phyloP scores from a whole-genome alignment of 2,329 filamentous ascomycete species.

The Hypoxylon sp. region DNA sequence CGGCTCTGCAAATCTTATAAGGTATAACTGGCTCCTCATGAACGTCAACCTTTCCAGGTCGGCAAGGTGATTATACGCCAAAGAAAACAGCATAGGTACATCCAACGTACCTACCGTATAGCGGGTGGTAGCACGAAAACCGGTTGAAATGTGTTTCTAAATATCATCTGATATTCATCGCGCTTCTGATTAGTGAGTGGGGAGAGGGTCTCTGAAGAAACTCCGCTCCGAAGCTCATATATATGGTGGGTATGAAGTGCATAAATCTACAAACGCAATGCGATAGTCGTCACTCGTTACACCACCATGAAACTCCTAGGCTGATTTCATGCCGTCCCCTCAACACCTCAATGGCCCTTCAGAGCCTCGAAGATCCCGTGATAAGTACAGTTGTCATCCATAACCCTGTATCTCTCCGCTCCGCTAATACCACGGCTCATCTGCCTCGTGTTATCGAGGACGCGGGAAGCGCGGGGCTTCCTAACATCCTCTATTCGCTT shows the following conservation, averaged over 20 bases:
- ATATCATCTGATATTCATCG: neutral
- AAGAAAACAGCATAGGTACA: neutral
- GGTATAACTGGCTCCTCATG: neutral
- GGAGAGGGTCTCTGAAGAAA: conserved; percentile 11
- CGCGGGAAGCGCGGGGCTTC: conserved; percentile 32
- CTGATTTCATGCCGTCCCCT: neutral
- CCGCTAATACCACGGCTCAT: conserved; percentile 32
- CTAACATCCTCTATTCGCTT: conserved; percentile 38
- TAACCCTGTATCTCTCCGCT: conserved; percentile 31
- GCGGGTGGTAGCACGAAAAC: neutral
- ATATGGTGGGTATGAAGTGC: conserved; percentile 7
- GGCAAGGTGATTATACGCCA: neutral
- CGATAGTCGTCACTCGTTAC: conserved; percentile 17
- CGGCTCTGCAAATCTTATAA: conserved; percentile 8
- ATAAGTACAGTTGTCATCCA: conserved; percentile 38
- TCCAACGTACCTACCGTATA: neutral
- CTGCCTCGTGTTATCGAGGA: conserved; percentile 40
- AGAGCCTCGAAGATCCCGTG: conserved; percentile 43
- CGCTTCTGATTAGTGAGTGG: conserved; percentile 1
- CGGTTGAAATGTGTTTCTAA: conserved; percentile 23
- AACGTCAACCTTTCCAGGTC: neutral
- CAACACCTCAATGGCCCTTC: conserved; percentile 5
- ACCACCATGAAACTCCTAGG: neutral
- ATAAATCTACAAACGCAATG: conserved; percentile 8
- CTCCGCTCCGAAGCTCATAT: conserved; percentile 22